Evolutionary conservation across 78 protist genomes (phyloP), one percentile per base, ranked within the genome.

Genomic region (Dictyostelium citrinum): DNA sequence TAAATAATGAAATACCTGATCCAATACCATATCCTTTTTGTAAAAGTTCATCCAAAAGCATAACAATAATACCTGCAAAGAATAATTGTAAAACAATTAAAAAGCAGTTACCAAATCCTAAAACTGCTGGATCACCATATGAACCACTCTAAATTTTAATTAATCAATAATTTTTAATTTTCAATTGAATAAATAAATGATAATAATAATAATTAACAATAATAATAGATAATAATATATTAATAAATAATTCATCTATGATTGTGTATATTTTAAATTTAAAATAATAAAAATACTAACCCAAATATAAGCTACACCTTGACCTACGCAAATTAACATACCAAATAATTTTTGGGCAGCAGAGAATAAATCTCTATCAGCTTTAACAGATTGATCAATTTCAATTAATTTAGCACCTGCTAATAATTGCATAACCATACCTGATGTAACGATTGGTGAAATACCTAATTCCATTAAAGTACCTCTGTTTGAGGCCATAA

Each of bases 401-500:
- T 97, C 97, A 80, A 99, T 96, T 83, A 99, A 77, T 95, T 97
- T 98, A 33, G 99, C 98, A 68, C 99, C 99, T 35, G 98, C 98
- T n/a, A 97, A 97, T 55, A 98, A 96, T 78, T 99, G 99, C 98
- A 99, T 97, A 77, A 98, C 97, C 84, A 99, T 78, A 64, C 98
- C 95, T 17, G 99, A 98, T 5, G 99, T 99, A 61, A 99, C 98
- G 41, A 99, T 98, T 29, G 99, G 99, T 24, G 98, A 88, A 86
- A 99, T 99, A 55, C 99, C 99, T 35, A 99, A 97, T 96, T 99
- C 99, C 99, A 99, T 99, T 39, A 99, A 96, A 12, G 99, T 99
- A 49, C 99, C 99, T 14, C 99, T 95, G 98, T 99, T 99, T 22
- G 99, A 98, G 39, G 99, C 99, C 74, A 99, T 94, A 72, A 99